phyloP scores from a whole-genome alignment of 495 filamentous ascomycete genomes.

The Neurospora cerealis region DNA sequence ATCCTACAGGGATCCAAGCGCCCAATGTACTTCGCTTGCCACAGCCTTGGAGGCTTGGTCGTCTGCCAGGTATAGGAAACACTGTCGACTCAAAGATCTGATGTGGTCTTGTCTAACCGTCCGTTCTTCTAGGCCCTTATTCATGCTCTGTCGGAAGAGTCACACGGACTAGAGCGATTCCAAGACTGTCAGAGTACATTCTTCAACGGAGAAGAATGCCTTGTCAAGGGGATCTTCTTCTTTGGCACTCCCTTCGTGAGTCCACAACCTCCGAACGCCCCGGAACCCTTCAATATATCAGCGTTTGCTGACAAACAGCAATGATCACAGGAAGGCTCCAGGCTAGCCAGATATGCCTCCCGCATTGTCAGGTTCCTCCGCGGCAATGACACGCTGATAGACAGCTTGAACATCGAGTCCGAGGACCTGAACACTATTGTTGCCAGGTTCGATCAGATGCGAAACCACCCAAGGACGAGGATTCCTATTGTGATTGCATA shows the following conservation, averaged over 20 bases:
- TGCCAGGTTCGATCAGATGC: conserved; percentile 7
- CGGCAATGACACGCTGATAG: conserved; percentile 7
- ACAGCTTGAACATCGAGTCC: conserved; percentile 3
- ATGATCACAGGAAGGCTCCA: conserved; percentile 3
- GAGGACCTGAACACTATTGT: conserved; percentile 3
- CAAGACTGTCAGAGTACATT: background rate
- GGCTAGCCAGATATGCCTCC: conserved; percentile 1
- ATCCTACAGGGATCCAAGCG: conserved; percentile 1
- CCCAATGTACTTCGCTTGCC: conserved; percentile 12
- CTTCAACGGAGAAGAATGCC: conserved; percentile 4
- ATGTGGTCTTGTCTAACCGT: background rate
- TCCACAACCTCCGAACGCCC: background rate
- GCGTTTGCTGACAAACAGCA: background rate
- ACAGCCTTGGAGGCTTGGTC: conserved; percentile 9
- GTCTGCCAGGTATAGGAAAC: conserved; percentile 5
- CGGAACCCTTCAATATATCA: background rate
- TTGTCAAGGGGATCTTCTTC: conserved; percentile 11
- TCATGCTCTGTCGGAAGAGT: background rate
- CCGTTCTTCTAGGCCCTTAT: conserved; percentile 3
- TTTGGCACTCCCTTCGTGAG: conserved; percentile 11
- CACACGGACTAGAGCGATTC: background rate
- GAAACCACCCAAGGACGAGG: conserved; percentile 1
- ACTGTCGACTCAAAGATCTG: background rate
- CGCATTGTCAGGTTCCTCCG: conserved; percentile 4
- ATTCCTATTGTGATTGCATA: conserved; percentile 7